A percentile compares a stretch with the other conserved stretches of the same genome.
phyloP scores from a whole-genome alignment of 768 basidiomycete species.

The Cystofilobasidium bisporidii region DNA sequence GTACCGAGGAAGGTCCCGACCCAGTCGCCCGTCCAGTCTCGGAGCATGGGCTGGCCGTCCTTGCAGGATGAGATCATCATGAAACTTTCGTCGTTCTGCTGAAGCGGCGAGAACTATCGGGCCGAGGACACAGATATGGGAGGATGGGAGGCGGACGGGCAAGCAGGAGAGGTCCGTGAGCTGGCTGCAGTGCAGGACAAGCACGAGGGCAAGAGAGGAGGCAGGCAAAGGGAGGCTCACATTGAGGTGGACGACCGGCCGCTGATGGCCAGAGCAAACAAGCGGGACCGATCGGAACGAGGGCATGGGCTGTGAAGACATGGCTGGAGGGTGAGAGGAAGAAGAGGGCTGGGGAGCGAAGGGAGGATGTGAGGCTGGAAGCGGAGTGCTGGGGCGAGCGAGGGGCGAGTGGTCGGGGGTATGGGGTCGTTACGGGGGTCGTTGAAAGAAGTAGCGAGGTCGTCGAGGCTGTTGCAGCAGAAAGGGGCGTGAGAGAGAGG shows the following conservation, averaged over 20 bases:
- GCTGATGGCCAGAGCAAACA: constrained; percentile 43
- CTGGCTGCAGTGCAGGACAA: neutral
- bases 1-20: constrained; percentile 56
- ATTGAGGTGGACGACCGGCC: constrained; percentile 76
- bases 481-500: too few relatives aligned
- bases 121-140: too few relatives aligned
- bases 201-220: neutral
- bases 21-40: constrained; percentile 56
- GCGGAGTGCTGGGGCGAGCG: too few relatives aligned
- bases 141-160: too few relatives aligned
- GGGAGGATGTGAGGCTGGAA: neutral
- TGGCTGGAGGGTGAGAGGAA: neutral
- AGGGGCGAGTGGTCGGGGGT: too few relatives aligned
- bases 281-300: constrained; percentile 32
- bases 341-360: neutral
- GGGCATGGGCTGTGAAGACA: neutral
- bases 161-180: neutral
- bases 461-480: too few relatives aligned
- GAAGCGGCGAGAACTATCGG: constrained; percentile 44
- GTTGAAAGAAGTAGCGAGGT: too few relatives aligned
- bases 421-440: too few relatives aligned
- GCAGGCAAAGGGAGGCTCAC: constrained; percentile 30
- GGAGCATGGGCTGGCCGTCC: constrained; percentile 71
- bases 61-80: constrained; percentile 94
- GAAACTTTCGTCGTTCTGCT: constrained; percentile 68